Evolutionary conservation across 2,329 filamentous ascomycete genomes (phyloP), one percentile per base, ranked within the genome.

Genomic region (Fusarium sp.): DNA sequence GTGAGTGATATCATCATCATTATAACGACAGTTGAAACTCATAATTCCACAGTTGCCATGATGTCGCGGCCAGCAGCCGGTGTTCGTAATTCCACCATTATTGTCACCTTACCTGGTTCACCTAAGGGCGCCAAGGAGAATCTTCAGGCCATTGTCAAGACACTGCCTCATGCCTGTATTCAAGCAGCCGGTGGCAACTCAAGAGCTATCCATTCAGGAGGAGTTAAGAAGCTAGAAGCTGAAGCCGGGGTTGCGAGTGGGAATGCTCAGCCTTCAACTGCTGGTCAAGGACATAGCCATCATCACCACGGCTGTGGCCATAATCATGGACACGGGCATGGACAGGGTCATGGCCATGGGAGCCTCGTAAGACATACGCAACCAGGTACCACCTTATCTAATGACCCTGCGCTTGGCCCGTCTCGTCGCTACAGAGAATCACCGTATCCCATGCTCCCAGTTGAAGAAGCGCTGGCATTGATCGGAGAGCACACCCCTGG

Each of bases 81-180:
- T 5, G 89, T 97, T 4, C 86, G 96, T 32, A 90, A 95, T 65
- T 89, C 89, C 62, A 90, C 93, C 1, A 79, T 99, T 52, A 91
- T 99, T 24, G 81, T 97, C 65, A 99, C 96, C 0, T 83, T 99
- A 5, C 96, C 96, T 0, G 96, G 96, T 2, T 98, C 95, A 0
- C 96, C 96, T 0, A 98, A 98, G 78, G 96, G 94, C 2, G 96
- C 96, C 10, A 92, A 89, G 74, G 96, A 99, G 81, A 99, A 98
- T 75, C 86, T 99, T 0, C 89, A 96, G 75, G 90, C 94, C 2
- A 84, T 99, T 8, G 82, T 99, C 65, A 96, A 94, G 76, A 89
- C 95, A n/a, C 81, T 99, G 7, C 94, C 95, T 0, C 96, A 99
- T 79, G 96, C 96, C n/a, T 99, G 96, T 71, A 82, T 92, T 9